Conservation (phyloP, 805 yeast genomes). For the Cephaloascus fragrans region DNA sequence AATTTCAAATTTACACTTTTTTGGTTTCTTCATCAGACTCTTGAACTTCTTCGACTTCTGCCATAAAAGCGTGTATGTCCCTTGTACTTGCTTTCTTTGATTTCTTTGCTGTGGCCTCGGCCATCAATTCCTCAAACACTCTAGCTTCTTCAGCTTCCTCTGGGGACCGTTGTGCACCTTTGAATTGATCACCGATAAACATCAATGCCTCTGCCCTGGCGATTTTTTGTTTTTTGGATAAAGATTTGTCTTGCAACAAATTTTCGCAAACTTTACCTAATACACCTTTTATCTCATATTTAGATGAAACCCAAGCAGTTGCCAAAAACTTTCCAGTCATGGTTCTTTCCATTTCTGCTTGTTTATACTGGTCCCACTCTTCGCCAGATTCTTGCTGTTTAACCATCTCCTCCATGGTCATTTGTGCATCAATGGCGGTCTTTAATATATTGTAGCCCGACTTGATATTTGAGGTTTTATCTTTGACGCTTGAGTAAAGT, state of each 20-base stretch:
- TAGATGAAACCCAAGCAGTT: constrained; percentile 93
- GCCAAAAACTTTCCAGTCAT: constrained; percentile 85
- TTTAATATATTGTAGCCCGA: constrained; percentile 77
- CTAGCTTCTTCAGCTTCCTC: constrained; percentile 91
- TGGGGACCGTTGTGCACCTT: constrained; percentile 56
- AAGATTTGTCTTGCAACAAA: constrained; percentile 43
- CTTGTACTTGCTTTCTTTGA: constrained; percentile 11
- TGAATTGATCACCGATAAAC: constrained; percentile 62
- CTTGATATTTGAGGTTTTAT: constrained; percentile 74
- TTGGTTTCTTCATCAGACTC: background rate
- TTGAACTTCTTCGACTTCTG: background rate
- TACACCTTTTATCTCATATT: constrained; percentile 79
- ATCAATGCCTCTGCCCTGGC: constrained; percentile 74
- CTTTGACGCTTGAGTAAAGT: constrained; percentile 69
- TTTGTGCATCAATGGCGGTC: constrained; percentile 83
- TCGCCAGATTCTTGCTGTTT: constrained; percentile 46
- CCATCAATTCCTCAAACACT: constrained; percentile 85
- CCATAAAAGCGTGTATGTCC: background rate
- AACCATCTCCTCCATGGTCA: constrained; percentile 63
- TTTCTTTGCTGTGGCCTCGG: constrained; percentile 64
- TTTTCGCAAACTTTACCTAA: constrained; percentile 62
- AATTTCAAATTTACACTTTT: too few species aligned
- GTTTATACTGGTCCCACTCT: constrained; percentile 12
- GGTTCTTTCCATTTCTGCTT: constrained; percentile 68
- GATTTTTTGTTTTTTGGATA: constrained; percentile 50